These are phyloP conservation scores for Leccinum subspadiceum DNA, from an alignment of 1,284 basidiomycete species.

Conservation along the genomic window DNA sequence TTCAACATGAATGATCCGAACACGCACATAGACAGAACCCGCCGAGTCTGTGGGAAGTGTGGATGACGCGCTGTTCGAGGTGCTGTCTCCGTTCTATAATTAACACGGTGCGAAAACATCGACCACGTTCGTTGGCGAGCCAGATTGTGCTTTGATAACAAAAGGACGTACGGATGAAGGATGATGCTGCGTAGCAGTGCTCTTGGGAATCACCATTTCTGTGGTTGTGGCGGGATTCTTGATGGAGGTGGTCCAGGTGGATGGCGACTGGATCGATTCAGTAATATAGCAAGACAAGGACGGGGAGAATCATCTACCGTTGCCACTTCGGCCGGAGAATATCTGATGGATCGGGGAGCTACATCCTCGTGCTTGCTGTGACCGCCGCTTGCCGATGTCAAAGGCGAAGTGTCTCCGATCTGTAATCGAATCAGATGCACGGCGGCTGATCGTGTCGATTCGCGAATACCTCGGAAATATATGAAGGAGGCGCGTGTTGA, in stretches of 20 bases:
- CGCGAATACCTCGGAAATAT: constrained; percentile 17
- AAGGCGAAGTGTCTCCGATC: constrained; percentile 14
- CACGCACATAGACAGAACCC: constrained; percentile 24
- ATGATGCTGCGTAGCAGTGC: neutral
- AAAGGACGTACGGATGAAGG: constrained; percentile 13
- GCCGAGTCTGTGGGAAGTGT: constrained; percentile 6
- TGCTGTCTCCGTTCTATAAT: constrained; percentile 11
- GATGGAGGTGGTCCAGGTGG: constrained; percentile 3
- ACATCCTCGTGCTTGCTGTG: constrained; percentile 1
- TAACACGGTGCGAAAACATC: neutral
- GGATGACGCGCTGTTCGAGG: constrained; percentile 6
- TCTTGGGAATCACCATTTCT: constrained; percentile 21
- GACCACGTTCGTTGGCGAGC: constrained; percentile 1
- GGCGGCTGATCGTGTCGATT: neutral
- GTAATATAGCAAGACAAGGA: constrained; percentile 10
- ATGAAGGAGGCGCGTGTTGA: constrained; percentile 9
- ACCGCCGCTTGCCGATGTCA: constrained; percentile 3
- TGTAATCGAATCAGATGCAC: constrained; percentile 18
- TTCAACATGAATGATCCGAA: neutral
- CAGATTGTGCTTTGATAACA: neutral
- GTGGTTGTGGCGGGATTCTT: neutral
- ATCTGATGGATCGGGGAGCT: constrained; percentile 8
- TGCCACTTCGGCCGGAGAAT: constrained; percentile 6
- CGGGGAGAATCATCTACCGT: constrained; percentile 14
- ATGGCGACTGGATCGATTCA: constrained; percentile 15